phyloP scores from a whole-genome alignment of 257 asterid genomes.

The Knoxia roxburghii region DNA sequence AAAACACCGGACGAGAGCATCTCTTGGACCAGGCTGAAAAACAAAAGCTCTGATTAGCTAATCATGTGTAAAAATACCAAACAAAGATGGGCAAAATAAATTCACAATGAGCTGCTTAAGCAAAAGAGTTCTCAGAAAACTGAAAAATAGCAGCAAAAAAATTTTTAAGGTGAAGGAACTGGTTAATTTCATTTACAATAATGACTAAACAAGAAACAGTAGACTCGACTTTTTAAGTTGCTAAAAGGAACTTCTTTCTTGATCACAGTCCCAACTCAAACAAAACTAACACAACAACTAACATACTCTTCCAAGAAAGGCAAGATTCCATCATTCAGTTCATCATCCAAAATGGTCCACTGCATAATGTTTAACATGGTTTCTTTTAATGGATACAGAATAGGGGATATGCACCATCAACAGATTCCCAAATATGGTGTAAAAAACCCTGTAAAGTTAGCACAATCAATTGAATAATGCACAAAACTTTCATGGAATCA shows the following conservation, averaged over 20 bases:
- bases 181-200: not conserved
- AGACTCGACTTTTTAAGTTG: not conserved
- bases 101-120: not conserved
- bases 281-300: not conserved
- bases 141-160: not conserved
- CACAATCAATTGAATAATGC: not conserved
- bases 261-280: not conserved
- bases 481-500: not conserved
- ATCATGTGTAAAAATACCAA: not conserved
- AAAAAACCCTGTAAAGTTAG: not conserved
- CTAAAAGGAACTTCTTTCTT: not conserved
- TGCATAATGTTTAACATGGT: not conserved
- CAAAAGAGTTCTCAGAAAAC: not conserved
- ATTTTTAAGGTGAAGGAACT: not conserved
- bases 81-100: not conserved
- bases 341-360: not conserved
- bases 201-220: not conserved
- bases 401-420: not conserved
- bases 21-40: conserved; percentile 96
- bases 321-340: not conserved
- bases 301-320: too few relatives aligned
- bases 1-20: conserved; percentile 69
- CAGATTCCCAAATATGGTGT: not conserved
- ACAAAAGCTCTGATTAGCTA: conserved; percentile 3
- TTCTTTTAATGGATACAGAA: not conserved